A percentile compares a stretch with the other conserved stretches of the same genome.
phyloP scores from a whole-genome alignment of 768 basidiomycete species.

The Amanita muscaria region DNA sequence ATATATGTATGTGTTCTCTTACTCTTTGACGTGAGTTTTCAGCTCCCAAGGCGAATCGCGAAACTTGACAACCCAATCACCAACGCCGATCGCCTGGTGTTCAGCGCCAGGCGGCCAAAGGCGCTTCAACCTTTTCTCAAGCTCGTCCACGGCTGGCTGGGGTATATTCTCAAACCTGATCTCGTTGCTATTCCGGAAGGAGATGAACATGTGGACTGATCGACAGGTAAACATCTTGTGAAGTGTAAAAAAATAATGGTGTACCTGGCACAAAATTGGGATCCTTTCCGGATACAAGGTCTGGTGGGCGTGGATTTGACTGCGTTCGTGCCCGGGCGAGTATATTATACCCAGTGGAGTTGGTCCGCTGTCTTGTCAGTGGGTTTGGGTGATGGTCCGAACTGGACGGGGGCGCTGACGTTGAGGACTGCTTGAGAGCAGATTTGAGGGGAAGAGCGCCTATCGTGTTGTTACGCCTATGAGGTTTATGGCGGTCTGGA shows the following conservation, averaged over 20 bases:
- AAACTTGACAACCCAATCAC: slow-evolving; percentile 54
- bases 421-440: slow-evolving; percentile 43
- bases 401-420: slow-evolving; percentile 12
- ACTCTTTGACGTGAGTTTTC: slow-evolving; percentile 40
- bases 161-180: slow-evolving; percentile 47
- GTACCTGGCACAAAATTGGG: slow-evolving; percentile 8
- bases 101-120: slow-evolving; percentile 65
- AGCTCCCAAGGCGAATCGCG: slow-evolving; percentile 61
- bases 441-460: slow-evolving; percentile 37
- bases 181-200: slow-evolving; percentile 58
- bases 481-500: slow-evolving; percentile 14
- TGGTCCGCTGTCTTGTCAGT: slow-evolving; percentile 17
- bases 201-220: slow-evolving; percentile 65
- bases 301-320: slow-evolving; percentile 9
- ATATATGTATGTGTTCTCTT: slow-evolving; percentile 34
- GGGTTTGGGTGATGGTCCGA: slow-evolving; percentile 15
- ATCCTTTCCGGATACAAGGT: slow-evolving; percentile 5
- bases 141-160: slow-evolving; percentile 45
- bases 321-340: slow-evolving; percentile 10
- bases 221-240: not conserved
- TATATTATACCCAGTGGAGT: slow-evolving; percentile 13
- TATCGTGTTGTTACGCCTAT: slow-evolving; percentile 14
- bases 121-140: slow-evolving; percentile 41
- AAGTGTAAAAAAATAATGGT: not conserved
- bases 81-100: slow-evolving; percentile 19